Conservation (phyloP, 768 basidiomycete species). For the Podaxis rugospora region DNA sequence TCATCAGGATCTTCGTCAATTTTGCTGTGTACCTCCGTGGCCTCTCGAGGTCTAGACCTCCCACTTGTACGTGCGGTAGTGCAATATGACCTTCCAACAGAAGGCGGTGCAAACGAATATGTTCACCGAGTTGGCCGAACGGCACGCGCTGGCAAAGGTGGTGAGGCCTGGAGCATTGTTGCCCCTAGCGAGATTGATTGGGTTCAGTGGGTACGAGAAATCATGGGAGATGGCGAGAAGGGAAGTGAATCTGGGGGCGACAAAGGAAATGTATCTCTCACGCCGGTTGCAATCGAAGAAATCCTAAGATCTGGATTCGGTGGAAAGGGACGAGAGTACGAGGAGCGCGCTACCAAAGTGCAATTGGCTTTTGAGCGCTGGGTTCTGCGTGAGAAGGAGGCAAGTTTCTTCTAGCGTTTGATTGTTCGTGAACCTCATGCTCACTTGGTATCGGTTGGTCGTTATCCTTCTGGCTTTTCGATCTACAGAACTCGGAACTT, state of each 20-base stretch:
- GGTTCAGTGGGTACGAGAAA: constrained; percentile 85
- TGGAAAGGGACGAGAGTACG: constrained; percentile 74
- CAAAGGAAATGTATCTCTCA: constrained; percentile 41
- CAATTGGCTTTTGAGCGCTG: constrained; percentile 94
- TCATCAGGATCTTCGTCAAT: constrained; percentile 50
- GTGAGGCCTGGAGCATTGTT: constrained; percentile 94
- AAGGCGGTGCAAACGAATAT: constrained; percentile 94
- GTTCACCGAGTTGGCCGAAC: constrained; percentile 97
- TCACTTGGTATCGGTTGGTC: not conserved
- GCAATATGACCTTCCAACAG: constrained; percentile 96
- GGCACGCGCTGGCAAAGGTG: constrained; percentile 92
- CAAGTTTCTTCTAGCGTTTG: constrained; percentile 24
- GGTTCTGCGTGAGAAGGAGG: constrained; percentile 73
- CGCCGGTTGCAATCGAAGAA: constrained; percentile 59
- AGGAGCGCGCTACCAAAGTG: constrained; percentile 90
- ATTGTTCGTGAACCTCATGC: constrained; percentile 4
- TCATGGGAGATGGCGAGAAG: constrained; percentile 59
- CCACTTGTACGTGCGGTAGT: constrained; percentile 92
- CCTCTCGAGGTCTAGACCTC: constrained; percentile 95
- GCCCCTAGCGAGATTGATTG: constrained; percentile 83
- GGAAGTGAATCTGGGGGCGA: constrained; percentile 14
- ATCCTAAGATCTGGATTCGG: constrained; percentile 83
- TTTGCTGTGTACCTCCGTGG: constrained; percentile 93
- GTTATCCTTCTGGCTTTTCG: not conserved
- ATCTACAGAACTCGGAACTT: constrained; percentile 60